Base-by-base conservation (phyloP, 2,329 filamentous ascomycete genomes). In the Cladosporium sp. region DNA sequence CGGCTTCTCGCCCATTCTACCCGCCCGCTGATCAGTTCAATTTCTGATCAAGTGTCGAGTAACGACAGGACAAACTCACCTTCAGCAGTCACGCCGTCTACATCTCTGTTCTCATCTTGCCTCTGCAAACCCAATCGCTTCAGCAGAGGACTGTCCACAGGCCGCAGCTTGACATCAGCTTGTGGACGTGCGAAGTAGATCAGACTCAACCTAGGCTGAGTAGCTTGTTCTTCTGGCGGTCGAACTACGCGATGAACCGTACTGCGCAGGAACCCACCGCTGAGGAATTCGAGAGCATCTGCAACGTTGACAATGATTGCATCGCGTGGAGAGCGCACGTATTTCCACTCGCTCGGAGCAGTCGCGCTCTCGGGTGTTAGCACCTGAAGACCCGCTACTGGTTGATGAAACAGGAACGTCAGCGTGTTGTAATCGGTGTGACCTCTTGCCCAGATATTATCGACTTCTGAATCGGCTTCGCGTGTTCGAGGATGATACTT, bases 231-330 rank as follows among this genome's bases (percentile, higher is more conserved):
- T 15, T 73, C 62, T 1, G 79, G 80, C 1, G 79, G 79, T 12
- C 75, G 72, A 43, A 77, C 73, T 0, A 83, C 80, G 2, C 80
- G 75, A 59, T 82, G 80, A 17, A 80, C 72, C 9, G 74, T 78
- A 5, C 73, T 77, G 66, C 81, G 81, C 45, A 82, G 70, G 61
- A 75, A 76, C 12, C 74, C 74, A 22, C 69, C 72, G 0, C 71
- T 75, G 62, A 73, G 70, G 38, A 73, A 72, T 7, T 70, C 70
- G 42, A 76, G 69, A 2, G 73, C 73, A 40, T 76, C 74, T 38
- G 73, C 73, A 15, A 75, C 70, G 59, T 76, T 76, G 38, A 76
- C 72, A 2, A 73, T 75, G 61, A 76, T 76, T 25, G 71, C 73
- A 1, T 66, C 73, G 3, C 73, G 73, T 58, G 75, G 70, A 1